phyloP scores from a whole-genome alignment of 2,329 filamentous ascomycete species.

The Macroventuria anomochaeta region DNA sequence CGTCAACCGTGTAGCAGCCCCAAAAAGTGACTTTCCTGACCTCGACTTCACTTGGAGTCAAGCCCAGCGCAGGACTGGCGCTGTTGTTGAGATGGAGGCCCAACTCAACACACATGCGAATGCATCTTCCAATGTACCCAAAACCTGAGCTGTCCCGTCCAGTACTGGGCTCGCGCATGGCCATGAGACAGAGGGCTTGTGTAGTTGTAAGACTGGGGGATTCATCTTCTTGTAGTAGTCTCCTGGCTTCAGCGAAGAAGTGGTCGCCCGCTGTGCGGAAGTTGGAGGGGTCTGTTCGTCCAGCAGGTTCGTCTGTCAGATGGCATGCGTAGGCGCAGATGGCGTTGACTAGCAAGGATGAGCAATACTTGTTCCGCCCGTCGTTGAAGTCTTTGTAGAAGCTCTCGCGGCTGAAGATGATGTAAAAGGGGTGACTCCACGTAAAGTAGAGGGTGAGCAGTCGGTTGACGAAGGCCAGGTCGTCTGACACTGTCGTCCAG shows the following conservation, averaged over 20 bases:
- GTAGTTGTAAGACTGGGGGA: conserved; percentile 72
- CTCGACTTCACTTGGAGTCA: conserved; percentile 54
- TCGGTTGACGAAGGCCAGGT: conserved; percentile 66
- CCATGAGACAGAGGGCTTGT: conserved; percentile 78
- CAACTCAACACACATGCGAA: conserved; percentile 75
- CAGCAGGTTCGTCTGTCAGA: conserved; percentile 69
- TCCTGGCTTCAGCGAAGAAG: conserved; percentile 73
- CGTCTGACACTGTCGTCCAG: conserved; percentile 69
- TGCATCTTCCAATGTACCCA: conserved; percentile 74
- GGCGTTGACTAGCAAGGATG: conserved; percentile 69
- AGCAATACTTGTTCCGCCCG: conserved; percentile 70
- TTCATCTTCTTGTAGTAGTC: conserved; percentile 64
- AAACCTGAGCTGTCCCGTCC: conserved; percentile 76
- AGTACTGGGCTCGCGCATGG: conserved; percentile 74
- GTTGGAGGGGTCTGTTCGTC: conserved; percentile 67
- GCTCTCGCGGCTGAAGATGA: conserved; percentile 73
- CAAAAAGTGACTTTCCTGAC: conserved; percentile 61
- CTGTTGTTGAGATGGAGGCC: conserved; percentile 64
- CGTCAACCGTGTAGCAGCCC: conserved; percentile 59
- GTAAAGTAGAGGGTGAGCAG: conserved; percentile 70
- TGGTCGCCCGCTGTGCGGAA: conserved; percentile 72
- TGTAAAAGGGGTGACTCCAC: conserved; percentile 78
- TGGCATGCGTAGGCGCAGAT: conserved; percentile 71
- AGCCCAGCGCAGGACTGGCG: conserved; percentile 35
- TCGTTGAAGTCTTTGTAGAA: conserved; percentile 70